These are phyloP conservation scores for Collybia nuda DNA, from an alignment of 768 basidiomycete genomes.

Conservation along the genomic window DNA sequence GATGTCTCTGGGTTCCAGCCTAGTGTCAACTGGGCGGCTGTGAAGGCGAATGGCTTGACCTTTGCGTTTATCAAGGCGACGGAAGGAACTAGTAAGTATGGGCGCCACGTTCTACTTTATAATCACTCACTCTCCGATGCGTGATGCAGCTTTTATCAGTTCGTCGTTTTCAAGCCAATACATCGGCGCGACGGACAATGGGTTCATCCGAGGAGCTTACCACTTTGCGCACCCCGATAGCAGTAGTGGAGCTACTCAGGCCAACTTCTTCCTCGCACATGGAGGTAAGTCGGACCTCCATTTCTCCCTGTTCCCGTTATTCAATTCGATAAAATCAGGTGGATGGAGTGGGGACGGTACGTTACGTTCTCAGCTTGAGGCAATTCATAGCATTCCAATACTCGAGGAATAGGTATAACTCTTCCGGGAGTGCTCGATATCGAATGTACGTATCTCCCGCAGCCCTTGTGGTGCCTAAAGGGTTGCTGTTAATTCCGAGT, in stretches of 20 bases:
- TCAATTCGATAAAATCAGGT: neutral
- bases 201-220: constrained; percentile 48
- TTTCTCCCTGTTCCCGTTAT: constrained; percentile 2
- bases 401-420: constrained; percentile 32
- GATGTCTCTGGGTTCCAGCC: constrained; percentile 8
- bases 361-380: neutral
- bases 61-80: constrained; percentile 9
- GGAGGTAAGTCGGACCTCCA: constrained; percentile 34
- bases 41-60: constrained; percentile 1
- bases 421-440: constrained; percentile 67
- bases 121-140: too few species aligned
- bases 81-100: constrained; percentile 7
- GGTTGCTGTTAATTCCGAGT: too few species aligned
- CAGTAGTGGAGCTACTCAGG: constrained; percentile 53
- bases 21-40: constrained; percentile 9
- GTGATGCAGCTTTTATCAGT: constrained; percentile 29
- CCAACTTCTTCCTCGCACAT: constrained; percentile 51
- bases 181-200: constrained; percentile 49
- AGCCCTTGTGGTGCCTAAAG: neutral
- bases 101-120: neutral
- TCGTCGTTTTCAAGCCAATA: constrained; percentile 48
- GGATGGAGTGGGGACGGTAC: constrained; percentile 13
- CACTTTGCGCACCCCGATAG: constrained; percentile 43
- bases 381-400: too few species aligned
- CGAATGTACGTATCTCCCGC: constrained; percentile 42